Conservation (phyloP, 2,329 filamentous ascomycete genomes). For the Amphichorda felina region DNA sequence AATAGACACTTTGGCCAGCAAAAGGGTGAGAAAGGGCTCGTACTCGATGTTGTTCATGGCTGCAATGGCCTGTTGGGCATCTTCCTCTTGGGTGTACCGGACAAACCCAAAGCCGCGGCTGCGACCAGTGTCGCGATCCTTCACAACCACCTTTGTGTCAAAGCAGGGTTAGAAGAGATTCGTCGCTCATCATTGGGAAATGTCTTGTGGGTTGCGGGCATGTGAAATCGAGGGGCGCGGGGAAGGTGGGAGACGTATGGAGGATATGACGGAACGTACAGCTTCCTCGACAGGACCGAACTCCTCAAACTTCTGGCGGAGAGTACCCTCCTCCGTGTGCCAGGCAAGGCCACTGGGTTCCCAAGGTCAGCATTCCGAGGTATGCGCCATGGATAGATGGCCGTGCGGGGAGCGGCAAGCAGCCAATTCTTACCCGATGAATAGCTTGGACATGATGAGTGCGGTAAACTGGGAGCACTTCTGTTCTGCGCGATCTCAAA, state of each 20-base stretch:
- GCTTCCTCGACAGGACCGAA: conserved; percentile 90
- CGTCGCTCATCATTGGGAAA: too few species aligned
- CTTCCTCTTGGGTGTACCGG: conserved; percentile 65
- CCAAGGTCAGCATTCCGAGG: conserved; percentile 6
- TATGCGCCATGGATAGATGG: not conserved
- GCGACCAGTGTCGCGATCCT: conserved; percentile 91
- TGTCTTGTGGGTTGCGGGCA: not conserved
- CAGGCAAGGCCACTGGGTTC: conserved; percentile 79
- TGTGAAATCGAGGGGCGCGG: not conserved
- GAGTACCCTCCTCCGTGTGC: conserved; percentile 85
- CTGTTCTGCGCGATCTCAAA: not conserved
- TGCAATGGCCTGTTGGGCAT: conserved; percentile 66
- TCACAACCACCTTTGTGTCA: conserved; percentile 71
- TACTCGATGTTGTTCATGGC: conserved; percentile 88
- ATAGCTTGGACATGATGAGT: conserved; percentile 75
- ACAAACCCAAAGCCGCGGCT: conserved; percentile 98
- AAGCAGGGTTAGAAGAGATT: conserved; percentile 8
- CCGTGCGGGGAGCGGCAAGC: not conserved
- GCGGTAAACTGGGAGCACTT: conserved; percentile 3
- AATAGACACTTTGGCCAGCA: not conserved
- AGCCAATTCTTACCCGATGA: conserved; percentile 63
- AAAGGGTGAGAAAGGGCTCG: conserved; percentile 17
- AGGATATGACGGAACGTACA: conserved; percentile 44
- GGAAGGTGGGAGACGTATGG: conserved; percentile 6
- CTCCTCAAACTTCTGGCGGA: conserved; percentile 85